Evolutionary conservation across 1,139 yeast species (phyloP).

Genomic region (Pneumocystis murina): DNA sequence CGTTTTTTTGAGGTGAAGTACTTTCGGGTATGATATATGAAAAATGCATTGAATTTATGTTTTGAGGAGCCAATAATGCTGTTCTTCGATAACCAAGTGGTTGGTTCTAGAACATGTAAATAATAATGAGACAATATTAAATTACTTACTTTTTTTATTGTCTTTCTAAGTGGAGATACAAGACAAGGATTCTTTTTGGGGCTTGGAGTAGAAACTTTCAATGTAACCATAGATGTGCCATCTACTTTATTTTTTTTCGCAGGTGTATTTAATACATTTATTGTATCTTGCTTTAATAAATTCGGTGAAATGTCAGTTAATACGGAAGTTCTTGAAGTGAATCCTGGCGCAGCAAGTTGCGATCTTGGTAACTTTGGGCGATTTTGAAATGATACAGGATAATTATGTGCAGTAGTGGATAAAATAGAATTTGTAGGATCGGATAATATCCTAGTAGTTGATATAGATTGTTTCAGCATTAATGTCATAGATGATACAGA

Average conservation of each 20-base stretch:
- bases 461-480: not conserved
- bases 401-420: not conserved
- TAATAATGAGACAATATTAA: not conserved
- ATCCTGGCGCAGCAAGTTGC: conserved; percentile 1
- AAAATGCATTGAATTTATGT: not conserved
- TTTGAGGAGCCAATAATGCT: not conserved
- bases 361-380: conserved; percentile 1
- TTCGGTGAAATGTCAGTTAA: not conserved
- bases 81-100: not conserved
- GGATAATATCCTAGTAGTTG: not conserved
- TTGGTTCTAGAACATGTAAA: not conserved
- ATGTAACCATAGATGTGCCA: not conserved
- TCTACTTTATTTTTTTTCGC: not conserved
- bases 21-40: not conserved
- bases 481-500: not conserved
- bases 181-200: not conserved
- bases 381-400: not conserved
- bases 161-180: not conserved
- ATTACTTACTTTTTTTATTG: not conserved
- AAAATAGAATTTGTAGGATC: not conserved
- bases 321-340: not conserved
- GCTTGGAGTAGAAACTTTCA: not conserved
- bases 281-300: not conserved
- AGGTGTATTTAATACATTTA: not conserved
- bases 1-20: not conserved